Percentiles rank a stretch among this genome's conserved stretches.
These are phyloP conservation scores for Panicum miliaceum DNA, from an alignment of 176 grass and related monocot species.

Conservation along the genomic window DNA sequence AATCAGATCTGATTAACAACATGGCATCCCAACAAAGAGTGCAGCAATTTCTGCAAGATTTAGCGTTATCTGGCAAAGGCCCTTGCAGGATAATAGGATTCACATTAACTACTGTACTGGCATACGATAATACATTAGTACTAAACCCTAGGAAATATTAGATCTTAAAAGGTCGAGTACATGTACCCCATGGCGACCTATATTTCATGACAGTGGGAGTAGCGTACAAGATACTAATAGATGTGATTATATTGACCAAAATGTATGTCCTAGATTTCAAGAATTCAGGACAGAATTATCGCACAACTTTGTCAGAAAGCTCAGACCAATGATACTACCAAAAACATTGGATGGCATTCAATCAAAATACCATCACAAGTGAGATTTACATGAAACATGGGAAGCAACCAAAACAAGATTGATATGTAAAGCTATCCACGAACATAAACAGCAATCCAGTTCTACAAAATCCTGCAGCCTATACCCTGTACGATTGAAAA, in stretches of 20 bases:
- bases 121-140: background rate
- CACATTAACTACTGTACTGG: background rate
- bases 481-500: background rate
- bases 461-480: background rate
- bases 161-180: background rate
- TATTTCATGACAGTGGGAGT: background rate
- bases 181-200: background rate
- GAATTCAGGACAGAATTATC: background rate
- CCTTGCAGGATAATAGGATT: background rate
- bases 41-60: slow-evolving; percentile 8
- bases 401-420: slow-evolving; percentile 4
- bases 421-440: background rate
- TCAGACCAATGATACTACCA: background rate
- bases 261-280: background rate
- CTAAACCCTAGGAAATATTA: background rate
- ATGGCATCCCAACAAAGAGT: background rate
- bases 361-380: background rate
- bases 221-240: background rate
- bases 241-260: background rate
- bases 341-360: background rate
- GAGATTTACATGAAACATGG: background rate
- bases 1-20: background rate
- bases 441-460: background rate
- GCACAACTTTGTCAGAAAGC: background rate
- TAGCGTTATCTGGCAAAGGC: too few species aligned